Evolutionary conservation across 2,329 filamentous ascomycete species (phyloP).

Genomic region (Ampelomyces quisqualis): DNA sequence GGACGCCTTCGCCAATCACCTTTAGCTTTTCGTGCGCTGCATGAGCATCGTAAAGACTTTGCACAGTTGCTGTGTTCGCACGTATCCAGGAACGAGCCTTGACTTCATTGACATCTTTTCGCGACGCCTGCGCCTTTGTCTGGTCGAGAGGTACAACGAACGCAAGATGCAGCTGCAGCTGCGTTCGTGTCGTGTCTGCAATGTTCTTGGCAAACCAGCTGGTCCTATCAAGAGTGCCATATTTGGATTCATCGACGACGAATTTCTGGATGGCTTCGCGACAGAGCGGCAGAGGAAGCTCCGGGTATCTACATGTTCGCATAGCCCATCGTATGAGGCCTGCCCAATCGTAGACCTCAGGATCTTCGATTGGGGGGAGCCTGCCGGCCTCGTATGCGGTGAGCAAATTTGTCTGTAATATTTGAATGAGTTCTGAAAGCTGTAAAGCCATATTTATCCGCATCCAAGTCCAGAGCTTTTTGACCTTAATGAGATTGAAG

Average conservation of each 20-base stretch:
- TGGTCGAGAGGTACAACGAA: constrained; percentile 30
- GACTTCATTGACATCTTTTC: constrained; percentile 13
- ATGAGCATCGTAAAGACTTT: constrained; percentile 42
- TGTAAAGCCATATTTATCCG: constrained; percentile 42
- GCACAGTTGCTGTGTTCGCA: constrained; percentile 48
- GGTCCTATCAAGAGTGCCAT: constrained; percentile 25
- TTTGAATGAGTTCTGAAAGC: constrained; percentile 59
- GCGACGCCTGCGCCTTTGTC: constrained; percentile 1
- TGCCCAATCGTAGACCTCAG: constrained; percentile 68
- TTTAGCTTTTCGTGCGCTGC: constrained; percentile 46
- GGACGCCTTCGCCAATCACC: constrained; percentile 32
- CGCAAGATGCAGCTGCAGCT: constrained; percentile 25
- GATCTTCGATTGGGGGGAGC: constrained; percentile 61
- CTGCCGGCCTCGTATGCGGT: constrained; percentile 64
- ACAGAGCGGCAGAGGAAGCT: constrained; percentile 25
- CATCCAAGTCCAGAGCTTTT: constrained; percentile 44
- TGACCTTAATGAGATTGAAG: constrained; percentile 37
- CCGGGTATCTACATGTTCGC: constrained; percentile 42
- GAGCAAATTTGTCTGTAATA: constrained; percentile 67
- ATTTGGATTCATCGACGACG: constrained; percentile 31
- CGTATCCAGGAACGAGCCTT: constrained; percentile 50
- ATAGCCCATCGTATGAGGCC: constrained; percentile 67
- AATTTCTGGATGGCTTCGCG: constrained; percentile 24
- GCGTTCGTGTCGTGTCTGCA: constrained; percentile 25
- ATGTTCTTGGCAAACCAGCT: constrained; percentile 31